Evolutionary conservation across 2,329 filamentous ascomycete genomes (phyloP).

Genomic region (Cladosporium colombiae): DNA sequence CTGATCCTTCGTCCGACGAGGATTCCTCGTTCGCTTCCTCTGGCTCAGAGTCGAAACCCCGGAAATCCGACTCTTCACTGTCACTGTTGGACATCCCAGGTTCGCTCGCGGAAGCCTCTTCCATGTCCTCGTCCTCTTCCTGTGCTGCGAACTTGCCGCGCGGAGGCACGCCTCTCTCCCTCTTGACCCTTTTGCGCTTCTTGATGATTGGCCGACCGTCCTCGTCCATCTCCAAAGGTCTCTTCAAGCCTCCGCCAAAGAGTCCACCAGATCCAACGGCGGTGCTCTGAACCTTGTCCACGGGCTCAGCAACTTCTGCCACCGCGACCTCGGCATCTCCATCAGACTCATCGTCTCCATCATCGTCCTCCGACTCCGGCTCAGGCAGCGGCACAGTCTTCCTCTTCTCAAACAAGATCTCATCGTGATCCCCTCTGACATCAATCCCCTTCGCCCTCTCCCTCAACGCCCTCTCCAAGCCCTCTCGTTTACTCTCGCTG

Average conservation of each 20-base stretch:
- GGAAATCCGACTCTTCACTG: constrained; percentile 15
- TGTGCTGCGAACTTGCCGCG: constrained; percentile 31
- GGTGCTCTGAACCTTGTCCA: not conserved
- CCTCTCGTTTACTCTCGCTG: constrained; percentile 70
- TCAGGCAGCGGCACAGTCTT: constrained; percentile 24
- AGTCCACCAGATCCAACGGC: constrained; percentile 19
- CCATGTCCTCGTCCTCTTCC: constrained; percentile 22
- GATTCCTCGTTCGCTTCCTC: constrained; percentile 1
- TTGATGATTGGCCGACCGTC: constrained; percentile 79
- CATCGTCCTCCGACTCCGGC: constrained; percentile 11
- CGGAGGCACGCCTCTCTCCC: constrained; percentile 30
- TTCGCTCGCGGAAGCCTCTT: constrained; percentile 21
- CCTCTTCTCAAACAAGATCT: constrained; percentile 55
- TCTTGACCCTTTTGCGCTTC: constrained; percentile 67
- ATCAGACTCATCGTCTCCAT: constrained; percentile 6
- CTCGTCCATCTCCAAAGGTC: constrained; percentile 77
- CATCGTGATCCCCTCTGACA: constrained; percentile 51
- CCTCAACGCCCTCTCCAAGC: constrained; percentile 62
- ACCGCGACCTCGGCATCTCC: not conserved
- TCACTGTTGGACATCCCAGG: constrained; percentile 12
- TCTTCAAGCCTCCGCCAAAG: constrained; percentile 79
- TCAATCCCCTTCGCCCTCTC: constrained; percentile 67
- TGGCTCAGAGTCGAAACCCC: constrained; percentile 14
- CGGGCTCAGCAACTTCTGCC: not conserved
- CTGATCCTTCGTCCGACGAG: constrained; percentile 7